Conservation (phyloP, 1,139 yeast species). For the Sugiyamaella paludigena region DNA sequence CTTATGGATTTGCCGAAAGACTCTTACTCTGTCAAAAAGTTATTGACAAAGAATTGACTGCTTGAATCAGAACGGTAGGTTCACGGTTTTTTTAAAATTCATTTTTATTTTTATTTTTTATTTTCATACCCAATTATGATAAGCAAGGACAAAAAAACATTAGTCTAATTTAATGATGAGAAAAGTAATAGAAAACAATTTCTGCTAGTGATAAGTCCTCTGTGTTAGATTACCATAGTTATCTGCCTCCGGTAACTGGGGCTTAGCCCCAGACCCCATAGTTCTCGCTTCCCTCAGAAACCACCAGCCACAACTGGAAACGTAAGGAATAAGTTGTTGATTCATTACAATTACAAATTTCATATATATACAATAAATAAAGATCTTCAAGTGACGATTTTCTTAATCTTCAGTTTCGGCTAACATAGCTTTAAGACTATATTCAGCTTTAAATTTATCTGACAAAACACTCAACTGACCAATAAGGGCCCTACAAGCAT, state of each 20-base stretch:
- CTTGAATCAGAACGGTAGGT: no score
- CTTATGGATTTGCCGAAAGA: constrained; percentile 15
- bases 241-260: constrained; percentile 1
- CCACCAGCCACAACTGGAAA: no score
- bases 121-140: neutral
- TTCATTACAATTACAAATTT: neutral
- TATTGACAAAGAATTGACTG: constrained; percentile 4
- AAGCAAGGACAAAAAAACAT: no score
- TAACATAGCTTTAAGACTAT: constrained; percentile 82
- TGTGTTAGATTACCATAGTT: no score
- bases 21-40: constrained; percentile 17
- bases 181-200: no score
- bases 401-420: constrained; percentile 31
- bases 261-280: constrained; percentile 3
- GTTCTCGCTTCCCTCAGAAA: no score
- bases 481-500: constrained; percentile 82
- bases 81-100: neutral
- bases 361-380: constrained; percentile 5
- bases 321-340: no score
- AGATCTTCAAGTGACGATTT: neutral
- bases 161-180: no score
- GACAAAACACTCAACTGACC: constrained; percentile 72
- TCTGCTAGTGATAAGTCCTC: no score
- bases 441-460: constrained; percentile 81
- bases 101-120: neutral